Evolutionary conservation across 2,329 filamentous ascomycete species (phyloP), one percentile per base, ranked within the genome.

Genomic region (Gaeumannomyces sp.): DNA sequence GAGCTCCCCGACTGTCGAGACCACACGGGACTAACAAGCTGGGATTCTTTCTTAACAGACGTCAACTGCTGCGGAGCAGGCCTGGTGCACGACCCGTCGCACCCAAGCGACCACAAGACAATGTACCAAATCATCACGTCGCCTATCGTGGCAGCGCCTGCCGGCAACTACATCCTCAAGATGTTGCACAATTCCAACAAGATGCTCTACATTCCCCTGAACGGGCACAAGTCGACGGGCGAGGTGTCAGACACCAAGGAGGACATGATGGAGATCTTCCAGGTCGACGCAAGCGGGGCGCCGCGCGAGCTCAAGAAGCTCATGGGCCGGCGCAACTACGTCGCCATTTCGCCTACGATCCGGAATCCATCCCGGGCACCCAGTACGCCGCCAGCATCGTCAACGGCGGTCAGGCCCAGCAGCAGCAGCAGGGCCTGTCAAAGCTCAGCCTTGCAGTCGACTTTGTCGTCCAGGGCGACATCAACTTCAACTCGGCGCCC

Each of bases 261-360:
- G 76, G 95, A 99, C 78, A 99, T 99, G 95, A 96, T 99, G 91
- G 95, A 99, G 80, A 96, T 99, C 70, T 99, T 99, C 84, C 92
- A 95, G 72, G 91, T 89, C 10, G 95, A 99, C 71, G 92, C 95
- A 22, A 92, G 89, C 64, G 94, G 95, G n/a, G 81, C 86, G 50
- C 82, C 88, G 0, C 84, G 93, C 60, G 94, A 97, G 76, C 83
- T 93, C 73, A 93, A 93, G 79, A 91, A 94, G 73, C 84, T 99
- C 63, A 99, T 99, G 93, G 92, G 90, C 0, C 83, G 94, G 58
- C 83, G 95, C 66, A 98, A 97, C 74, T 99, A 98, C 73, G 88
- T 94, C 16, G 92, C 94, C 0, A 89, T 96, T 69, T 98, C n/a
- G 92, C 92, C 0, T 98, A 94, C 74, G 95, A 99, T 74, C 92